These are phyloP conservation scores for Priceomyces medius DNA, from an alignment of 805 yeast species.

Conservation along the genomic window DNA sequence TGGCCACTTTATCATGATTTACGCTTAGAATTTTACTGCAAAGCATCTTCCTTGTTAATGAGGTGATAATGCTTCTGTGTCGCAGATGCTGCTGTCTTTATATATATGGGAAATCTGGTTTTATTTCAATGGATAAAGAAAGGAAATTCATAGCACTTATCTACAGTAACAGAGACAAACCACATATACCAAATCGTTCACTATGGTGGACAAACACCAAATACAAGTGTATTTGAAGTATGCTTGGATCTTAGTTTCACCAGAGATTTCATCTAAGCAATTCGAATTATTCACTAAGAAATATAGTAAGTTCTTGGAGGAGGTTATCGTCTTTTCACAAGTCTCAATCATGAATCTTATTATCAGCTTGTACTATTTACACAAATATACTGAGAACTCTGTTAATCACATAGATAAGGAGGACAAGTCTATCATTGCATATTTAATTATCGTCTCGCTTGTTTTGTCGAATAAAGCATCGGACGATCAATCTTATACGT, in stretches of 20 bases:
- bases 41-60: background rate
- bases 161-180: background rate
- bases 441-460: conserved; percentile 24
- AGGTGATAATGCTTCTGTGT: background rate
- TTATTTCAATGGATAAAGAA: too few relatives aligned
- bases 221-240: conserved; percentile 7
- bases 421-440: conserved; percentile 16
- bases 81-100: background rate
- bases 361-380: conserved; percentile 24
- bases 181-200: background rate
- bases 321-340: conserved; percentile 20
- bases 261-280: conserved; percentile 1
- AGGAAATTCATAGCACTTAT: too few relatives aligned
- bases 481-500: conserved; percentile 51
- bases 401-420: conserved; percentile 9
- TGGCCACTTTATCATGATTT: conserved; percentile 3
- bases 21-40: conserved; percentile 3
- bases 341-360: conserved; percentile 20
- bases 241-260: conserved; percentile 8
- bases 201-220: conserved; percentile 5
- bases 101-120: background rate
- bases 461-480: conserved; percentile 40
- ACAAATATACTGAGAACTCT: conserved; percentile 17
- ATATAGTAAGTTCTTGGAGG: conserved; percentile 14
- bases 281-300: conserved; percentile 6